Conservation (phyloP, 2,329 filamentous ascomycete genomes). For the Chaetothyriales sp. region DNA sequence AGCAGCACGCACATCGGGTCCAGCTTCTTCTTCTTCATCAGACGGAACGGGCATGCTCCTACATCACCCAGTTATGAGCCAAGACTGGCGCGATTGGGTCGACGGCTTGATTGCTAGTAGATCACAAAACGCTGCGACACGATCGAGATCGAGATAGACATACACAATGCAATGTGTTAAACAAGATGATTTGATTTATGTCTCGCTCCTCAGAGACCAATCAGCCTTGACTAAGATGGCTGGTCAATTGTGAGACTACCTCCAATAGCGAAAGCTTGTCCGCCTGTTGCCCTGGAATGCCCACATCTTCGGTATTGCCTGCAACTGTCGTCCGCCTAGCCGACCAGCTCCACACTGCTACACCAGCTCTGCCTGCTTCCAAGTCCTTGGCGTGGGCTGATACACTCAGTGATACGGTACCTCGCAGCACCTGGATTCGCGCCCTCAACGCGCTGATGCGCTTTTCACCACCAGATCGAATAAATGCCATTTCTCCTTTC, state of each 20-base stretch:
- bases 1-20: not conserved
- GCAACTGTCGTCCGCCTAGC: not conserved
- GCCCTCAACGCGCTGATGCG: not conserved
- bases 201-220: not conserved
- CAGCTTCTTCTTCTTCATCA: not conserved
- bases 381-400: not conserved
- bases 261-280: not conserved
- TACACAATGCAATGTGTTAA: not conserved
- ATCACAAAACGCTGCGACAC: not conserved
- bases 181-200: not conserved
- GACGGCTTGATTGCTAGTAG: not conserved
- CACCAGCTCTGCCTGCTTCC: not conserved
- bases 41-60: not conserved
- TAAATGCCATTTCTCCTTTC: not conserved
- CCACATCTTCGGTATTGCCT: not conserved
- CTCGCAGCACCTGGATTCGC: not conserved
- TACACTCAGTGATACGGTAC: not conserved
- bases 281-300: not conserved
- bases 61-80: slow-evolving; percentile 2
- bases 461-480: not conserved
- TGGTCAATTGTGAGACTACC: not conserved
- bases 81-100: slow-evolving; percentile 1
- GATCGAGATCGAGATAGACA: not conserved
- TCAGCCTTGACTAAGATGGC: not conserved
- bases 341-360: not conserved